Percentiles rank a stretch among this genome's conserved stretches.
Evolutionary conservation across 192 early-diverging fungal species (phyloP).

Genomic region (Coemansia sp.): DNA sequence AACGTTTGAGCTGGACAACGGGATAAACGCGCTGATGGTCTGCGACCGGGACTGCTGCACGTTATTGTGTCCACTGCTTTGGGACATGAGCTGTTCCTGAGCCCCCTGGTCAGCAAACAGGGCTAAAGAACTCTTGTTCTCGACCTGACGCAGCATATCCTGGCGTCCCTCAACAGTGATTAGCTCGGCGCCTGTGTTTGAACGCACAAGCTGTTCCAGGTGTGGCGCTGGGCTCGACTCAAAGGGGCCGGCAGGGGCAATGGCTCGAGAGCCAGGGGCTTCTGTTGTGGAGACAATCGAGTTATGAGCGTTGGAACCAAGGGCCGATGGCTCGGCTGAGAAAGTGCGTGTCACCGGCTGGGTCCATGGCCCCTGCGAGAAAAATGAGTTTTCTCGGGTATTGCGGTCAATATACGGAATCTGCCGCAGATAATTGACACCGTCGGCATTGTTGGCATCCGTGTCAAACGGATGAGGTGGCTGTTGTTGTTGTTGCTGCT

Average conservation of each 20-base stretch:
- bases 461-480: not conserved
- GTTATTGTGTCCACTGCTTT: not conserved
- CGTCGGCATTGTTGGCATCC: conserved; percentile 2
- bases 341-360: conserved; percentile 27
- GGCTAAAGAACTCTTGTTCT: conserved; percentile 2
- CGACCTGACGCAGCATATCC: conserved; percentile 24
- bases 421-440: conserved; percentile 24
- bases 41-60: not conserved
- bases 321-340: not conserved
- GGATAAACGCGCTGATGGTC: conserved; percentile 25
- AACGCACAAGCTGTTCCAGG: conserved; percentile 34
- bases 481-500: not conserved
- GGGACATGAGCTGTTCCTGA: not conserved
- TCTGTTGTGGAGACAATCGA: not conserved
- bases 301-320: conserved; percentile 3
- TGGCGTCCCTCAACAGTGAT: conserved; percentile 21
- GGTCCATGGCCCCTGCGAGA: conserved; percentile 47
- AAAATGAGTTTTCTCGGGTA: conserved; percentile 44
- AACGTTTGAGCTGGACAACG: conserved; percentile 41
- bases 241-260: conserved; percentile 3
- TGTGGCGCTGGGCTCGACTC: not conserved
- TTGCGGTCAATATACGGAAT: conserved; percentile 53
- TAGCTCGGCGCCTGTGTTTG: conserved; percentile 33
- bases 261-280: not conserved
- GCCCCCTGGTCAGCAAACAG: conserved; percentile 12